Conservation (phyloP, 306 rosid genomes). For the Gynostemma pentaphyllum region DNA sequence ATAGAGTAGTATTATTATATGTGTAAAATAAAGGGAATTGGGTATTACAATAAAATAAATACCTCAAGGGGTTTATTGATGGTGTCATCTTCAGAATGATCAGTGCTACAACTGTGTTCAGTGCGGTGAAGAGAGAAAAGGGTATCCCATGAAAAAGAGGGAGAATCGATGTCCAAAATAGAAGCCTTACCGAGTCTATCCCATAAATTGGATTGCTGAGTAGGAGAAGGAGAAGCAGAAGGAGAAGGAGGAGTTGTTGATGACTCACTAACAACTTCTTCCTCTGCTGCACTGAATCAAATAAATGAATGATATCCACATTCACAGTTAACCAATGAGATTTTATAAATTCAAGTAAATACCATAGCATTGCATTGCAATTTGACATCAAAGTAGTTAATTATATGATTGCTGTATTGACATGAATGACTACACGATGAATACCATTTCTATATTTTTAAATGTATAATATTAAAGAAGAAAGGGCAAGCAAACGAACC, state of each 20-base stretch:
- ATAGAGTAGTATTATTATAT: too few species aligned
- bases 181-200: slow-evolving; percentile 91
- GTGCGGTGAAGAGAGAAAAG: slow-evolving; percentile 83
- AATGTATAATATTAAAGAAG: too few species aligned
- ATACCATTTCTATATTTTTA: too few species aligned
- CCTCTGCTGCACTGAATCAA: slow-evolving; percentile 59
- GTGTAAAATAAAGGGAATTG: neutral
- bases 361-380: neutral
- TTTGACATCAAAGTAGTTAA: neutral
- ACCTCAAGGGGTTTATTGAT: slow-evolving; percentile 82
- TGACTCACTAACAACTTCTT: slow-evolving; percentile 26
- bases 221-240: slow-evolving; percentile 13
- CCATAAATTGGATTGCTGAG: slow-evolving; percentile 59
- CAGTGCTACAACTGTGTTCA: slow-evolving; percentile 59
- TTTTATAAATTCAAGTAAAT: neutral
- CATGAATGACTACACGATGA: too few species aligned
- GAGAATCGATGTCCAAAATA: slow-evolving; percentile 55
- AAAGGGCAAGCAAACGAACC: too few species aligned
- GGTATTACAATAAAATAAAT: neutral
- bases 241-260: slow-evolving; percentile 17
- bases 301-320: slow-evolving; percentile 15
- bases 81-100: slow-evolving; percentile 77
- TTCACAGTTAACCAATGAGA: slow-evolving; percentile 4
- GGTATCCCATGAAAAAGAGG: slow-evolving; percentile 62
- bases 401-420: too few species aligned